Base-by-base conservation (phyloP, 352 stramenopile genomes). In the Pythium biforme region DNA sequence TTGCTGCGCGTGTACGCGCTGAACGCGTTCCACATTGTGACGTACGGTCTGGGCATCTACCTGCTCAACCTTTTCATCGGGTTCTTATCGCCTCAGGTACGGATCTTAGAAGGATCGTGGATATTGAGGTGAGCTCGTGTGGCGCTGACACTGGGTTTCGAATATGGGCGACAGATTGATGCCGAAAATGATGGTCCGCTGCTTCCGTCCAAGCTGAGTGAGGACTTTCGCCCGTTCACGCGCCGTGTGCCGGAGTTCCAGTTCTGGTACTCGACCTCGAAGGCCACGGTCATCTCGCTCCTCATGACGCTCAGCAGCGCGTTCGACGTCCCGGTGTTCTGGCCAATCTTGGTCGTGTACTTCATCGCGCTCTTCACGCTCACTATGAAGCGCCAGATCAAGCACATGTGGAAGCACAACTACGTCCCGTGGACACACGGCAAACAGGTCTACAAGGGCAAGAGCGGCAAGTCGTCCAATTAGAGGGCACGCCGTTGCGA, bases 391-490 rank as follows among this genome's bases (percentile, higher is more conserved):
- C 89, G 95, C 71, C 97, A 99, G 86, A 98, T 99, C 78, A 94
- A 97, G 75, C 97, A 99, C 80, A 99, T 99, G 97, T 98, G 98
- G 86, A 99, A 99, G 81, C 95, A 99, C 84, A 98, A 98, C 73
- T 99, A 99, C 75, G 95, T 99, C 9, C 97, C 97, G 22, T 98
- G 97, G 81, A 95, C 78, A 70, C 96, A 95, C 68, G 96, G 96
- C 63, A 99, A 99, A 75, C 82, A 95, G 66, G 97, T 97, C 55
- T 98, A 98, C 82, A 98, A 97, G 75, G 79, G 82, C 70, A 79
- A 77, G 49, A 50, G 49, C 43, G 81, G 72, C 64, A 91, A 91
- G 74, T 84, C 83, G 63, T 72, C 76, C 40, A 91, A 90, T 79
- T 90, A 90, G 81, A 87, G 34, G n/a, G 4, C 37, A 43, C 12